Base-by-base conservation (phyloP, 768 basidiomycete genomes). In the Lentinula raphanica region DNA sequence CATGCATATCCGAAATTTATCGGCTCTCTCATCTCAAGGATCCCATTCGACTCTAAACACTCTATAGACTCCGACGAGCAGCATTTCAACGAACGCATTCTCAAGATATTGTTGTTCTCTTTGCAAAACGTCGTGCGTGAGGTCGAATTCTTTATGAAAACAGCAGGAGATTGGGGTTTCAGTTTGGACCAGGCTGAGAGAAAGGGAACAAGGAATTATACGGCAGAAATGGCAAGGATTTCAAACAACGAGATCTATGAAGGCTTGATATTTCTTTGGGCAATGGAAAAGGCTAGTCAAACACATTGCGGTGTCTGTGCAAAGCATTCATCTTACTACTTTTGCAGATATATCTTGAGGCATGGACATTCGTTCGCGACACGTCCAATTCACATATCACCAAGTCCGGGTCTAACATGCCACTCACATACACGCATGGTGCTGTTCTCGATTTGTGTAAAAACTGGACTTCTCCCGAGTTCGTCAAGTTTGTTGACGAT, bases 1-100 rank as follows among this genome's bases (percentile, higher is more conserved):
- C 83, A 85, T 56, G 89, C 85, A 1, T 90, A 90, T 67, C 87
- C 88, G 13, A 80, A 80, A 54, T 88, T 87, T 73, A 82, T 89
- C 61, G 86, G 85, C 27, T 69, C 78, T 2, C 78, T 90, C 48
- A 84, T 92, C 60, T 65, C 82, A 6, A 76, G 77, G 35, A 82
- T 90, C 59, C 85, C 85, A 2, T 79, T 80, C 64, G 67, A 74
- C 25, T 68, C 70, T 1, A 59, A 69, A 7, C 63, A 76, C 59
- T 49, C 65, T 11, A 55, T 72, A 19, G 59, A 64, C 12, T 70
- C 77, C 4, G 60, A 62, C 35, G 66, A 66, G 58, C 79, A 75
- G 66, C 62, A 59, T 56, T 69, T 61, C 11, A 77, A 79, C 46
- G 69, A 73, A 59, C 66, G 65, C 9, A 69, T 81, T 56, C 71